These are phyloP conservation scores for Teunomyces barrocoloradensis DNA, from an alignment of 805 yeast species.

Conservation along the genomic window DNA sequence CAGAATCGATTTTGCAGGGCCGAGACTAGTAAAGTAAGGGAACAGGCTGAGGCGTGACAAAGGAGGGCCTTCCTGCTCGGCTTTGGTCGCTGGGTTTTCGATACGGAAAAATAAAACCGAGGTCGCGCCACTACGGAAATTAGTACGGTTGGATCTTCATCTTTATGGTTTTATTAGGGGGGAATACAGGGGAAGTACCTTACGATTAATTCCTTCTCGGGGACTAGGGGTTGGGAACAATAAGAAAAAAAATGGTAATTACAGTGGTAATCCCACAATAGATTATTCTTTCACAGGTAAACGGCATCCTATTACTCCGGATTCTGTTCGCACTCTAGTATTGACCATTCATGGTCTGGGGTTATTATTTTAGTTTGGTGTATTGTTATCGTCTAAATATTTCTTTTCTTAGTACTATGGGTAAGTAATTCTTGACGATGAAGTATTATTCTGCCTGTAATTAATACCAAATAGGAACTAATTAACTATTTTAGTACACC, in stretches of 20 bases:
- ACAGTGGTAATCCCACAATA: neutral
- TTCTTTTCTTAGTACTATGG: neutral
- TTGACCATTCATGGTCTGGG: neutral
- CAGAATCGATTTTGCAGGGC: conserved; percentile 1
- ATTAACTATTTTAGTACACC: neutral
- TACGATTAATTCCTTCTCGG: neutral
- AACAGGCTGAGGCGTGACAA: neutral
- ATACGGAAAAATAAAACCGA: neutral
- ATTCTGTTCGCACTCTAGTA: neutral
- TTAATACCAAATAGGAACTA: conserved; percentile 1
- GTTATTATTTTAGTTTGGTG: neutral
- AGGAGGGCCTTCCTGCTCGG: neutral
- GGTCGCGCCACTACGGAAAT: neutral
- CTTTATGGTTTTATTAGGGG: neutral
- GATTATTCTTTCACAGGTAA: neutral
- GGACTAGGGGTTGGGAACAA: neutral
- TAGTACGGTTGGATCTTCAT: neutral
- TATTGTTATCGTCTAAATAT: conserved; percentile 1
- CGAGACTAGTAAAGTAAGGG: neutral
- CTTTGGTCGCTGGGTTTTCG: neutral
- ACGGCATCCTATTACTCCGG: neutral
- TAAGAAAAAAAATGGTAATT: neutral
- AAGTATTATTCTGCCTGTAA: conserved; percentile 3
- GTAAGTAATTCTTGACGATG: neutral
- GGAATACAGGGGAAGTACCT: neutral